Evolutionary conservation across 2,329 filamentous ascomycete genomes (phyloP), one percentile per base, ranked within the genome.

Genomic region (Aspergillus texensis): DNA sequence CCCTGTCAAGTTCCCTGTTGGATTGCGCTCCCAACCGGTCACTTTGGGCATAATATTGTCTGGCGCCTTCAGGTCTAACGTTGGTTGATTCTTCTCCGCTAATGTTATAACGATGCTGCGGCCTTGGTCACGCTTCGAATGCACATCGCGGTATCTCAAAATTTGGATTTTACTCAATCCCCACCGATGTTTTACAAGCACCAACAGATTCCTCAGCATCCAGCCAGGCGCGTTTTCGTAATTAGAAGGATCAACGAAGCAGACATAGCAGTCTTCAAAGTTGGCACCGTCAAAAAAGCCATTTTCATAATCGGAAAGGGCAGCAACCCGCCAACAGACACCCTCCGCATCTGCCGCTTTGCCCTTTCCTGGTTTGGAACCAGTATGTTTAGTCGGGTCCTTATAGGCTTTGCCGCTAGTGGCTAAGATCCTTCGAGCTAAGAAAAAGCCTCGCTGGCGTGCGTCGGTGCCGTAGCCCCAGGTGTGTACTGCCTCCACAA

Each of bases 21-120:
- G 85, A 66, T 93, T 93, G 59, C 94, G 88, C 78, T 98, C 95
- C 95, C 95, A 99, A 26, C 95, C 95, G 1, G 94, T 97, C 12
- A 95, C 89, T 75, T 96, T 97, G 57, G 95, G 94, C 85, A 96
- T 88, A 58, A 68, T 50, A 28, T 48, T 54, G 26, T 61, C 43
- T n/a, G 63, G 68, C 34, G 62, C 28, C 36, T 61, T 46, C 43
- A 60, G 55, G 26, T 60, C 48, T 80, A 79, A 60, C 80, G 62
- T 30, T 58, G 57, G 64, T 39, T 63, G 56, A 41, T 62, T 52
- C 61, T 73, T 69, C 64, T 74, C 65, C 68, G 86, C 80, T 41
- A 94, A 79, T 8, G 86, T 86, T 58, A 98, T 81, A 52, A 97
- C 87, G 46, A 95, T 85, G 71, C 93, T 97, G 72, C 91, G 89